Base-by-base conservation (phyloP, 2,329 filamentous ascomycete species). In the Didymella sp. region DNA sequence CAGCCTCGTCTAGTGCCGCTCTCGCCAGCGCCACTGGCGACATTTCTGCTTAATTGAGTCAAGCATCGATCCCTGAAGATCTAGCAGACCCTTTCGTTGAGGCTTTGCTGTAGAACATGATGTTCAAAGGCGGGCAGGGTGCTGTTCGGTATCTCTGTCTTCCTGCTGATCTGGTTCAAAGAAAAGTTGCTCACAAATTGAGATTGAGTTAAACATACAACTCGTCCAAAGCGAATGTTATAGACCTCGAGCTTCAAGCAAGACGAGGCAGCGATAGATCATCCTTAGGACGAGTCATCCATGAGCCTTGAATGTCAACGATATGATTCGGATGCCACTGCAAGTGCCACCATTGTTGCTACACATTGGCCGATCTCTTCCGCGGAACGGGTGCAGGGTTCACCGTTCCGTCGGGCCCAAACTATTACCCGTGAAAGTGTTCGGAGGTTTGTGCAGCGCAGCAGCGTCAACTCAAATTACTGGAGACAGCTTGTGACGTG, bases 291-390 rank as follows among this genome's bases (percentile, higher is more conserved):
- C 37, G 37, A 24, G 37, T 9, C 21, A 15, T 25, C 13, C 12
- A 8, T 25, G 22, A 41, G n/a, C n/a, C 13, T n/a, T n/a, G 13
- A n/a, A 25, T 25, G 38, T 7, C 25, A 6, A 25, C 9, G 21
- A 15, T 13, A 24, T 11, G 38, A 24, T 25, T 25, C 38, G 25
- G 21, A 22, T 6, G 24, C 9, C 22, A 37, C 43, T 49, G 30
- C 44, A 55, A 55, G 12, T 43, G 24, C 51, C 28, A 25, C 44
- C 37, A 43, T 17, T 33, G n/a, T 33, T 33, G 22, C 40, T 35
- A 25, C 33, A 27, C 22, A 12, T 45, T 50, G 52, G 52, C 52
- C 52, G 52, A 56, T 24, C 28, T 49, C 13, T 25, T 50, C 52
- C 52, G 52, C 33, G 25, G 25, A 40, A 47, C 22, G 15, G n/a